A percentile compares a stretch with the other conserved stretches of the same genome.
These are phyloP conservation scores for Auxenochlorella protothecoides DNA, from an alignment of 139 green algal genomes.

Conservation along the genomic window DNA sequence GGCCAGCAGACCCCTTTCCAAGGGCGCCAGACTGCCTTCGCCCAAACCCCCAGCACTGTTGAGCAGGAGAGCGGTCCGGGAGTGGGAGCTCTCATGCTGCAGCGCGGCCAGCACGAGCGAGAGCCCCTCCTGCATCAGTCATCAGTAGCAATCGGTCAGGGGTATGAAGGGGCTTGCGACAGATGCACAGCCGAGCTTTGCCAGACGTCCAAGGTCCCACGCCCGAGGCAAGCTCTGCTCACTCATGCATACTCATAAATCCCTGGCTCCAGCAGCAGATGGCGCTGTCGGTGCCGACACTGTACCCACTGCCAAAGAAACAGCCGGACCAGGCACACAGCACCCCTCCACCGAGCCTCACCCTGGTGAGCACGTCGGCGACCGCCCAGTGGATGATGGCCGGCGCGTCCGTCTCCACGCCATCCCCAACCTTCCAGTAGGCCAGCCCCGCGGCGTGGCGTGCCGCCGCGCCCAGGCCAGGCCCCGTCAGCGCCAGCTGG, in stretches of 20 bases:
- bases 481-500: constrained; percentile 12
- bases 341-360: constrained; percentile 1
- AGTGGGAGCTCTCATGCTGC: constrained; percentile 5
- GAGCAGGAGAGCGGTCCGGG: constrained; percentile 33
- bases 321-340: background rate
- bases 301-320: no score
- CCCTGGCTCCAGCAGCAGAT: no score
- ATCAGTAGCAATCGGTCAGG: no score
- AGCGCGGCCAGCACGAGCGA: constrained; percentile 16
- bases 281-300: no score
- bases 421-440: background rate
- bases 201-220: no score
- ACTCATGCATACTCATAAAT: no score
- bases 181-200: no score
- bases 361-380: constrained; percentile 30
- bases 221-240: no score
- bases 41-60: constrained; percentile 1
- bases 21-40: no score
- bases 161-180: no score
- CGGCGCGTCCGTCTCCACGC: background rate
- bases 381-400: constrained; percentile 59
- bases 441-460: background rate
- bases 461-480: background rate
- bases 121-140: background rate
- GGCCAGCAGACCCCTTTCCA: no score